Evolutionary conservation across 148 eudicot genomes (phyloP), one percentile per base, ranked within the genome.

Genomic region (Polygonum aviculare): DNA sequence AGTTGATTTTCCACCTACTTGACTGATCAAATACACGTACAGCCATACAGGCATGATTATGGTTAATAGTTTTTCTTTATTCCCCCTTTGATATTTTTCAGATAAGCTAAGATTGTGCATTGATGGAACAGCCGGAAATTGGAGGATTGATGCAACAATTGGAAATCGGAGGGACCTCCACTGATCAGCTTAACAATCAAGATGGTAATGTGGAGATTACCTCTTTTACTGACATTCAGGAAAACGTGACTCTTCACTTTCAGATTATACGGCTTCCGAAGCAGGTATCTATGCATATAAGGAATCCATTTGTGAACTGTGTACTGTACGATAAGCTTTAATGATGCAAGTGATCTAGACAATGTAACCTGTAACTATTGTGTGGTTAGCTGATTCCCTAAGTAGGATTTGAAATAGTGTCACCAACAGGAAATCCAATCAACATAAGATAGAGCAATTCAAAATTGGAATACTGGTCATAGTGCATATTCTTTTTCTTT

Each of bases 261-360:
- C 86, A 84, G 82, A 84, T 84, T 26, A 77, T 81, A 38, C 78
- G 77, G 19, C 82, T 84, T 38, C 39, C 55, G 15, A 84, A 81
- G 76, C 86, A 84, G 86, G 86, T 84, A 54, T 41, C 51, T 47
- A 45, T 38, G 22, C 26, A 38, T 70, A 38, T 16, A n/a, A 70
- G 49, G 22, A 70, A 70, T 5, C n/a, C 16, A 41, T 35, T 2
- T 38, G 48, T 39, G 5, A 67, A 12, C 11, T 38, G 36, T 19
- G 16, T 39, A 16, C 44, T 70, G 45, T 39, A 69, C 18, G 16
- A 11, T 14, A 16, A 39, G 26, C 4, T 70, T 70, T 39, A 65
- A 65, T 11, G 40, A 16, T 70, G 73, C 73, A 60, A 60, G 31
- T 26, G 69, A 60, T 31, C 39, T 31, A 26, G 36, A 60, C 31